Evolutionary conservation across 257 asterid species (phyloP), one percentile per base, ranked within the genome.

Genomic region (Scutellaria baicalensis): DNA sequence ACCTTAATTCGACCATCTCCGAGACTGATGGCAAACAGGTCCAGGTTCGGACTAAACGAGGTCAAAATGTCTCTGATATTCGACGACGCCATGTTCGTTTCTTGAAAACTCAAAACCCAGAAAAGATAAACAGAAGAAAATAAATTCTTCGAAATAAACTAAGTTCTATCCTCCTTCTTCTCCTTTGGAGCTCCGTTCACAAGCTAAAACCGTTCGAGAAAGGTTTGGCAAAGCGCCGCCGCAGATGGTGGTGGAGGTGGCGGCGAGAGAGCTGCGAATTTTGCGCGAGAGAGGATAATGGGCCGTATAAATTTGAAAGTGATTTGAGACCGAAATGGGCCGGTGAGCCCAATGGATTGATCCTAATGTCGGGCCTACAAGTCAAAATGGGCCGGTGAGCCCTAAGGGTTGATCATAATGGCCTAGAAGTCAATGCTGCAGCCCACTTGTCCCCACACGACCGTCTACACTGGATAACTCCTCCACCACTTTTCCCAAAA

Each of bases 1-100:
- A 87, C 97, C 95, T 90, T 91, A 18, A 91, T 83, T 63, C 98
- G 84, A 59, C 97, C 98, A 76, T 93, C 98, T 21, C 95, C 97
- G 14, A 80, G 36, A 60, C 81, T 80, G 48, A 90, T 78, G 38
- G 95, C 94, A 45, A 93, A 78, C 72, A 86, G 79, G 82, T 93
- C 95, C 68, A 88, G 21, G 43, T 80, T 56, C 1, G 97, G 96
- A 82, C 85, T 90, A 40, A 93, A 93, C 63, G 92, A 82, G 67
- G 88, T 86, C 60, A 90, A 73, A 58, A 89, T 56, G 59, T 87
- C 96, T 58, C 95, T 85, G 36, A 93, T 85, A 74, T 83, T 69
- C 14, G 94, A 68, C 13, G 97, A 70, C 16, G 75, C 86, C 96
- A 90, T 84, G 45, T 40, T 58, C 52, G 21, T 36, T 69, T 38